These are phyloP conservation scores for Solanum peruvianum DNA, from an alignment of 257 asterid genomes.

Conservation along the genomic window DNA sequence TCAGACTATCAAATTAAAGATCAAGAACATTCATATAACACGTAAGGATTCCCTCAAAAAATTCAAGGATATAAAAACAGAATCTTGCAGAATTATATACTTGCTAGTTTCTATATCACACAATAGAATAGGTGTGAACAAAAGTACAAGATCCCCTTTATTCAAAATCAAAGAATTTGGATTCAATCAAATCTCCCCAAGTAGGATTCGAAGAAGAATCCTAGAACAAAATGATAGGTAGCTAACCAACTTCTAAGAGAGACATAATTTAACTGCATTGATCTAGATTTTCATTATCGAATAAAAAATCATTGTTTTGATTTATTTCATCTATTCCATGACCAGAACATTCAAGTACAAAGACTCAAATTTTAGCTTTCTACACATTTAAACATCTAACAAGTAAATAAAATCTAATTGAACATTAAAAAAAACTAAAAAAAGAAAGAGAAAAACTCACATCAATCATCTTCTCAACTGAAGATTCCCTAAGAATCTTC, in stretches of 20 bases:
- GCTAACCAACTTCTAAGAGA: background rate
- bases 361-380: background rate
- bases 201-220: background rate
- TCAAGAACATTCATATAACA: background rate
- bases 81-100: background rate
- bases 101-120: background rate
- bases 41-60: background rate
- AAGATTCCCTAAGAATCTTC: constrained; percentile 28
- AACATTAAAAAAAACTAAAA: background rate
- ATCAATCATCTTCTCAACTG: constrained; percentile 32
- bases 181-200: background rate
- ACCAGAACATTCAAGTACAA: background rate
- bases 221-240: background rate
- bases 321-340: background rate
- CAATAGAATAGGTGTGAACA: background rate
- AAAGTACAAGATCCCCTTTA: background rate
- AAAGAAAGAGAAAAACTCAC: constrained; percentile 11
- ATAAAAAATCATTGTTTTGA: background rate
- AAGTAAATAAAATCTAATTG: background rate
- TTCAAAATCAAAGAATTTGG: background rate
- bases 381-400: background rate
- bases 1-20: background rate
- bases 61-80: background rate
- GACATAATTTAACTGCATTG: background rate
- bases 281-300: background rate